Conservation (phyloP, 495 filamentous ascomycete species). For the Aspergillus coremiiformis region DNA sequence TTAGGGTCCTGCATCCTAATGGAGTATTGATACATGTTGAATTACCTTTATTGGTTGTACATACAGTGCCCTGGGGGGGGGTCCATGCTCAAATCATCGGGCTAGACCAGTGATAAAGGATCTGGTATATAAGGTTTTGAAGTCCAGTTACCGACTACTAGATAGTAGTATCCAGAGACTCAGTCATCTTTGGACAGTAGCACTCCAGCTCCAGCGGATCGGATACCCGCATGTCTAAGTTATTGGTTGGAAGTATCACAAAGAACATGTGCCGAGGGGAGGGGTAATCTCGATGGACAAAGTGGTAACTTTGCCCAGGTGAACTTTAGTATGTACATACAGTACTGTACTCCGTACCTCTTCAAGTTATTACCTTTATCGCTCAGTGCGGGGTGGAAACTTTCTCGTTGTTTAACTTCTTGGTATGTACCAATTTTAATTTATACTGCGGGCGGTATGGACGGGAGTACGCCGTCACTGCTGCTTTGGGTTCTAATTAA, state of each 20-base stretch:
- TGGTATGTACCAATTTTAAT: background rate
- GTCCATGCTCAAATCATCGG: background rate
- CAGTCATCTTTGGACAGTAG: too few relatives aligned
- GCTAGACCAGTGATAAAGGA: background rate
- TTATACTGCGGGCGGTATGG: background rate
- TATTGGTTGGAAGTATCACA: constrained; percentile 1
- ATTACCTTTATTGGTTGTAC: background rate
- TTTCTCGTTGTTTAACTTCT: background rate
- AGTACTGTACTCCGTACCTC: too few relatives aligned
- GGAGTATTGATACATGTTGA: too few relatives aligned
- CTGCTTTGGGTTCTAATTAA: too few relatives aligned
- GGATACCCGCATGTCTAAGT: background rate
- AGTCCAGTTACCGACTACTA: too few relatives aligned
- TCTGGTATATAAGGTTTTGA: background rate
- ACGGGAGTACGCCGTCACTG: background rate
- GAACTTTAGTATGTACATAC: too few relatives aligned
- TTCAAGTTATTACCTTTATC: background rate
- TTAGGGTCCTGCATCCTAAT: background rate
- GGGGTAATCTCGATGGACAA: constrained; percentile 6
- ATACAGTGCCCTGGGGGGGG: background rate
- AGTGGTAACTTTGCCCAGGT: too few relatives aligned
- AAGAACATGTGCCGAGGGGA: background rate
- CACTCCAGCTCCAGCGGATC: background rate
- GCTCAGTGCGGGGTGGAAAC: background rate
- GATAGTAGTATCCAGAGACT: background rate